phyloP scores from a whole-genome alignment of 83 land plant species.

The Diphasiastrum complanatum region DNA sequence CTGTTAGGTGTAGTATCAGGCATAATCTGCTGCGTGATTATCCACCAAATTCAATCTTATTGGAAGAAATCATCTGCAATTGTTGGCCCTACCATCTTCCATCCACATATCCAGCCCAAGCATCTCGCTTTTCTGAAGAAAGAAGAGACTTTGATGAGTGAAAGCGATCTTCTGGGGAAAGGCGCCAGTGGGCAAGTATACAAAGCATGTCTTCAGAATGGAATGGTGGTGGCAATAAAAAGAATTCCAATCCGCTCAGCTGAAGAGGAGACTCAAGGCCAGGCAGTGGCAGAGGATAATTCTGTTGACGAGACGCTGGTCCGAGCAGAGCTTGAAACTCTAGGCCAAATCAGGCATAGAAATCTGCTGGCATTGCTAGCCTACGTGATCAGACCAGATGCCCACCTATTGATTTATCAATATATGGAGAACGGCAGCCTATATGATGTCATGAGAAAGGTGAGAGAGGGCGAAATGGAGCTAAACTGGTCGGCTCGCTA shows the following conservation, averaged over 20 bases:
- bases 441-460: constrained; percentile 33
- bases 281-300: too few relatives aligned
- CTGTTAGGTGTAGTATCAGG: too few relatives aligned
- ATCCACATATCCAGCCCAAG: constrained; percentile 10
- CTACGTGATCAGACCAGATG: constrained; percentile 43
- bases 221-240: constrained; percentile 17
- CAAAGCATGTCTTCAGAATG: constrained; percentile 4
- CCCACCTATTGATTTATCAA: constrained; percentile 67
- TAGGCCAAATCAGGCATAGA: constrained; percentile 70
- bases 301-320: constrained; percentile 21
- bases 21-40: too few relatives aligned
- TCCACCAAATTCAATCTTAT: too few relatives aligned
- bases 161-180: background rate
- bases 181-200: constrained; percentile 19
- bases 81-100: constrained; percentile 18
- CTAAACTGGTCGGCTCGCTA: constrained; percentile 52
- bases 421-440: constrained; percentile 82
- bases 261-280: background rate
- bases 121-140: constrained; percentile 20
- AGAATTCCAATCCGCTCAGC: background rate
- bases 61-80: too few relatives aligned
- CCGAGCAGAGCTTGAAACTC: constrained; percentile 62
- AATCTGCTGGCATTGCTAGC: constrained; percentile 71
- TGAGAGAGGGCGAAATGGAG: constrained; percentile 35
- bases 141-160: constrained; percentile 6